A percentile compares a stretch with the other conserved stretches of the same genome.
These are phyloP conservation scores for Russula brevipes DNA, from an alignment of 768 basidiomycete genomes.

Conservation along the genomic window DNA sequence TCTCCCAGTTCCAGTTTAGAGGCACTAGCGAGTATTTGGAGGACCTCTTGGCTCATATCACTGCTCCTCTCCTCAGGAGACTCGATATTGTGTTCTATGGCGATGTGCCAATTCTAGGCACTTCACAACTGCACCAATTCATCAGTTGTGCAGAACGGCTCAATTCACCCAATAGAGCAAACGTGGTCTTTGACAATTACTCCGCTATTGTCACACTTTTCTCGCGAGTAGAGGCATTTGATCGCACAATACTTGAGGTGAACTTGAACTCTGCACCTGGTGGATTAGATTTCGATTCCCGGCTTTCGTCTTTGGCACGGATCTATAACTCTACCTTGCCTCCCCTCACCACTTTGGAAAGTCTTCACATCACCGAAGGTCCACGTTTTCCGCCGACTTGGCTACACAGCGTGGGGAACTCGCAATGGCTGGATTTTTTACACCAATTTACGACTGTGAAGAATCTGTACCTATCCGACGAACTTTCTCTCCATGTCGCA, in stretches of 20 bases:
- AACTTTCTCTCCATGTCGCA: background rate
- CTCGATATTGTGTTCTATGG: background rate
- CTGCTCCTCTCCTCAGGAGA: background rate
- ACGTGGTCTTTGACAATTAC: background rate
- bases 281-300: background rate
- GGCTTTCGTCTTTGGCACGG: background rate
- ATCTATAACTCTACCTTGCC: background rate
- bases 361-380: background rate
- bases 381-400: background rate
- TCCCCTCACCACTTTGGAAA: background rate
- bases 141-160: background rate
- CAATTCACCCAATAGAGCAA: background rate
- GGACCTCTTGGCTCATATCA: background rate
- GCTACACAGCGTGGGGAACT: background rate
- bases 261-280: too few relatives aligned
- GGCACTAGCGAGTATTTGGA: background rate
- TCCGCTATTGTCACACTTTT: background rate
- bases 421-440: background rate
- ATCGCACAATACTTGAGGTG: background rate
- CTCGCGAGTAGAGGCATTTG: background rate
- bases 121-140: background rate
- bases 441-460: background rate
- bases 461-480: background rate
- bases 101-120: too few relatives aligned
- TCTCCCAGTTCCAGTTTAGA: background rate